Base-by-base conservation (phyloP, 2,329 filamentous ascomycete species). In the Colletotrichum tabaci region DNA sequence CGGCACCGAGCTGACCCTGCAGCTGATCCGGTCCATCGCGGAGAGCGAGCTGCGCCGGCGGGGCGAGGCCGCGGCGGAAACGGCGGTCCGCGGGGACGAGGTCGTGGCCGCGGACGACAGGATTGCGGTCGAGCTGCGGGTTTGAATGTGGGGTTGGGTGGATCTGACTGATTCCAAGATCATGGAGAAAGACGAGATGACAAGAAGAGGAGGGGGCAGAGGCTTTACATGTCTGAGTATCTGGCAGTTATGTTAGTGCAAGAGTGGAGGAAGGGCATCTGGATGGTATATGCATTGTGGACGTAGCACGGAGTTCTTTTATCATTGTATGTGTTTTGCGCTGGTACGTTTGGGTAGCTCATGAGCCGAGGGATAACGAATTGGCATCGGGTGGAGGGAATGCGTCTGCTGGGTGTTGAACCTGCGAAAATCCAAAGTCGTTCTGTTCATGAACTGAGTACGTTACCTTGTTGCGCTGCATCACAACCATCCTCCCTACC, bases 11-110 rank as follows among this genome's bases (percentile, higher is more conserved):
- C 78, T 91, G 46, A 81, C 85, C 2, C 64, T 89, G 55, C 86
- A 88, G 75, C 78, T 92, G 72, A 87, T 92, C 67, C 82, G 87
- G 73, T 85, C 88, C 9, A 83, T 92, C 69, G 87, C 85, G 35
- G 87, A 90, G 80, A 86, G 85, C 75, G 85, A 87, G 77, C 60
- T 82, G 64, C 72, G 60, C 44, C 75, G 73, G 73, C 73, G 50
- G 60, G 21, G 30, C 15, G 42, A 62, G 16, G 30, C n/a, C 9
- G 47, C 44, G 30, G 30, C 30, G 30, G 26, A 5, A 6, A 30
- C 26, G 26, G 30, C 30, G 30, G 30, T 35, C 30, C 30, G 30
- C 6, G 66, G 30, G n/a, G 64, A 38, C 8, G 35, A 67, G 26
- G 38, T 49, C 10, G 44, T 73, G 42, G 12, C 30, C 21, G 52